Conservation (phyloP, 768 basidiomycete genomes). For the Lentinula edodes region DNA sequence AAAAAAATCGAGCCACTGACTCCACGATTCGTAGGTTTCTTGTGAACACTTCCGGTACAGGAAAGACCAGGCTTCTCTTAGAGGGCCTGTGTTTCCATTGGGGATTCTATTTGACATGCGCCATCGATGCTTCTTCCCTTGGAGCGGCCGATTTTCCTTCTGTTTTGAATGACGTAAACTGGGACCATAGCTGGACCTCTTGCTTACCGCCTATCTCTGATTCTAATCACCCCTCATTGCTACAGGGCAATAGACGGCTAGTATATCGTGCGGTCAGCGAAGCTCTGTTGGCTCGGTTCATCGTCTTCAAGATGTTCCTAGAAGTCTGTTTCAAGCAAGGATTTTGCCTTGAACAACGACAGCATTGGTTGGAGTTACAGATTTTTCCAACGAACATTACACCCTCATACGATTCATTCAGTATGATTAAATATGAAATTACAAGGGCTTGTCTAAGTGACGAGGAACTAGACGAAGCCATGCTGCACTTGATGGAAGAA, state of each 20-base stretch:
- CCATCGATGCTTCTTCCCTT: background rate
- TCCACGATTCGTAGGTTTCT: background rate
- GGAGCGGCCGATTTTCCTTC: background rate
- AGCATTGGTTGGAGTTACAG: background rate
- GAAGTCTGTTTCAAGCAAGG: background rate
- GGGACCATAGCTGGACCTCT: background rate
- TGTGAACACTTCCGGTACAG: slow-evolving; percentile 1
- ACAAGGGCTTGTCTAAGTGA: background rate
- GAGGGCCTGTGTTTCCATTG: slow-evolving; percentile 2
- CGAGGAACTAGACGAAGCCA: background rate
- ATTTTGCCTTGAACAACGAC: background rate
- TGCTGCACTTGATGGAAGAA: background rate
- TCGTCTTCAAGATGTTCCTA: slow-evolving; percentile 1
- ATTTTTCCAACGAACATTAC: background rate
- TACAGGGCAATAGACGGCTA: background rate
- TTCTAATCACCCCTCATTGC: background rate
- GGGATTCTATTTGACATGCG: background rate
- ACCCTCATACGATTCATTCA: background rate
- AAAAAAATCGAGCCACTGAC: no score
- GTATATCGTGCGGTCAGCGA: background rate
- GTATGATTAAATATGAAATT: background rate
- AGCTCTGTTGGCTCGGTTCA: background rate
- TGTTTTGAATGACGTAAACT: background rate
- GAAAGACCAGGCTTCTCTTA: background rate
- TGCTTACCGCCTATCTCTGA: background rate